These are phyloP conservation scores for Candida pseudocylindracea DNA, from an alignment of 1,139 yeast genomes.

Conservation along the genomic window DNA sequence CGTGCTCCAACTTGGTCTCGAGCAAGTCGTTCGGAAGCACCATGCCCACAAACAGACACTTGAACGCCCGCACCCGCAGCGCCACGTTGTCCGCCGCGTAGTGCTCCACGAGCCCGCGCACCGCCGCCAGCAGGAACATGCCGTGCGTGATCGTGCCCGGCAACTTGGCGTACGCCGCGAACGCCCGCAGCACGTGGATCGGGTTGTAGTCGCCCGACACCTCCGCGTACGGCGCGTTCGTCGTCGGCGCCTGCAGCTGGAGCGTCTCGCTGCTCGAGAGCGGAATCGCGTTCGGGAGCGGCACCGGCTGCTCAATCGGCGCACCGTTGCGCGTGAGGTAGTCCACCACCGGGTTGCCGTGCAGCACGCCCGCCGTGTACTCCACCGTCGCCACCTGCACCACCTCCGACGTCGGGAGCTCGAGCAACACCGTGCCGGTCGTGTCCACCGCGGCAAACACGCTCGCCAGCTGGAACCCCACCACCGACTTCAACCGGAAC, in stretches of 20 bases:
- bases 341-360: slow-evolving; percentile 95
- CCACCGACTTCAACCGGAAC: slow-evolving; percentile 75
- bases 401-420: slow-evolving; percentile 82
- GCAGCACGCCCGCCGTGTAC: slow-evolving; percentile 82
- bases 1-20: slow-evolving; percentile 76
- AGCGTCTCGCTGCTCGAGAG: slow-evolving; percentile 60
- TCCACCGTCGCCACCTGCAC: slow-evolving; percentile 72
- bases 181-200: slow-evolving; percentile 88
- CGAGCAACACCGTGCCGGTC: slow-evolving; percentile 67
- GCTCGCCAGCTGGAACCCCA: slow-evolving; percentile 55
- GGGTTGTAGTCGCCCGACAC: slow-evolving; percentile 98
- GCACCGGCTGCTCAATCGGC: slow-evolving; percentile 83
- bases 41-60: slow-evolving; percentile 86
- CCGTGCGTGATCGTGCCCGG: slow-evolving; percentile 99
- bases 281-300: slow-evolving; percentile 81
- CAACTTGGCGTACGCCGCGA: slow-evolving; percentile 77
- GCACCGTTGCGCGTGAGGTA: slow-evolving; percentile 81
- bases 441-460: slow-evolving; percentile 69
- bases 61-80: slow-evolving; percentile 86
- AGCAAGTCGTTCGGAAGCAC: slow-evolving; percentile 87
- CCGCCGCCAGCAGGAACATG: slow-evolving; percentile 93
- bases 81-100: slow-evolving; percentile 98
- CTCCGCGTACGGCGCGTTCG: slow-evolving; percentile 89
- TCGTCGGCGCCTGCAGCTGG: slow-evolving; percentile 54
- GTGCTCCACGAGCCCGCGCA: slow-evolving; percentile 85